Conservation (phyloP, 164 flowering plant species). For the Amborella trichopoda region DNA sequence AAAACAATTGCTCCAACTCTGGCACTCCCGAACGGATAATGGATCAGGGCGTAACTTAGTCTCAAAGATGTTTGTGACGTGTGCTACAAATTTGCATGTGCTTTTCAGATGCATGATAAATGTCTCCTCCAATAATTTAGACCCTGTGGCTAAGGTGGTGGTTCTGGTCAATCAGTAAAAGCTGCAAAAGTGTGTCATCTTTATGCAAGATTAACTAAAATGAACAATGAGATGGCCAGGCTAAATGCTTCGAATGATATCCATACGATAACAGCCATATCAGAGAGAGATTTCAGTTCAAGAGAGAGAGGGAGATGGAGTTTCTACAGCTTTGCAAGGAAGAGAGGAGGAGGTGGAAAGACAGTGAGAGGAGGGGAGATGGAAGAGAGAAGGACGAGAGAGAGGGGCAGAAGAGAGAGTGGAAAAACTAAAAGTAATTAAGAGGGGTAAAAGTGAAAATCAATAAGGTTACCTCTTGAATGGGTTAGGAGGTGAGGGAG, state of each 20-base stretch:
- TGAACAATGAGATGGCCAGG: constrained; percentile 38
- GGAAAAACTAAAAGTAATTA: too few relatives aligned
- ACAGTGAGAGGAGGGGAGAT: too few relatives aligned
- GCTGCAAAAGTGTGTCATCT: constrained; percentile 45
- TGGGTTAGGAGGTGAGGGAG: too few relatives aligned
- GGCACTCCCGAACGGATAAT: constrained; percentile 29
- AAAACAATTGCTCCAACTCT: constrained; percentile 37
- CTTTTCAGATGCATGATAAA: constrained; percentile 42
- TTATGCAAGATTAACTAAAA: constrained; percentile 37
- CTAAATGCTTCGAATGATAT: constrained; percentile 41
- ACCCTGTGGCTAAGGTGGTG: constrained; percentile 13
- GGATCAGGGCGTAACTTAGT: constrained; percentile 29
- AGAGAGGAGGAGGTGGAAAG: too few relatives aligned
- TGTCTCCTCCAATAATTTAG: constrained; percentile 16
- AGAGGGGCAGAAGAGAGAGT: too few relatives aligned
- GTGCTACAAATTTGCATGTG: constrained; percentile 44
- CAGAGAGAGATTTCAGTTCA: too few relatives aligned
- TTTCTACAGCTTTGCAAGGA: too few relatives aligned
- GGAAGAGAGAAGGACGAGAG: too few relatives aligned
- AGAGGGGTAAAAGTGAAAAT: too few relatives aligned
- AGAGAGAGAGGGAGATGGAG: too few relatives aligned
- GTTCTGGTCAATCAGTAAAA: constrained; percentile 26
- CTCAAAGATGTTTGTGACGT: constrained; percentile 44
- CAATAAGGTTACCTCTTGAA: too few relatives aligned
- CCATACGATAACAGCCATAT: too few relatives aligned